These are phyloP conservation scores for Populus euphratica DNA, from an alignment of 345 rosid genomes.

Conservation along the genomic window DNA sequence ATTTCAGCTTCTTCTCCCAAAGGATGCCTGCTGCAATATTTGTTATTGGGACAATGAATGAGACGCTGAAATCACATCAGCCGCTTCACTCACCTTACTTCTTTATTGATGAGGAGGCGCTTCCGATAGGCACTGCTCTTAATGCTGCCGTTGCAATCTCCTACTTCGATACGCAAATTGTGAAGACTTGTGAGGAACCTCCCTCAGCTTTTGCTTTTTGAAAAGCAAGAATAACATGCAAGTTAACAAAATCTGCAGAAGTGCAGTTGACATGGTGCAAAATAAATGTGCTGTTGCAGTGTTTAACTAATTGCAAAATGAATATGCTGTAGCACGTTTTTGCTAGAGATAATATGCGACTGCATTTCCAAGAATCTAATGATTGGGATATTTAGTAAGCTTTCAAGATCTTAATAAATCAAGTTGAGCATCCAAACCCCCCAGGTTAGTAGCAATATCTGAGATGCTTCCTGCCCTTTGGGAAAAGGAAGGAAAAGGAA, in stretches of 20 bases:
- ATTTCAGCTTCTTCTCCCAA: slow-evolving; percentile 64
- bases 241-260: neutral
- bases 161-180: slow-evolving; percentile 42
- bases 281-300: no score
- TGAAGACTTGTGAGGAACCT: slow-evolving; percentile 8
- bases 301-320: no score
- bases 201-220: neutral
- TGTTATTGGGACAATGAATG: slow-evolving; percentile 50
- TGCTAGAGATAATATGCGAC: no score
- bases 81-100: slow-evolving; percentile 61
- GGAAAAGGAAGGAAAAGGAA: no score
- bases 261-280: neutral
- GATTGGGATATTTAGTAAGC: no score
- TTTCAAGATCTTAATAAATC: no score
- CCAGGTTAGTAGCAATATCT: no score
- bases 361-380: no score
- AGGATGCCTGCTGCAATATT: slow-evolving; percentile 53
- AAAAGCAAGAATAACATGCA: neutral
- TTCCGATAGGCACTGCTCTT: slow-evolving; percentile 66
- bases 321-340: no score
- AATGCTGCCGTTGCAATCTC: slow-evolving; percentile 61
- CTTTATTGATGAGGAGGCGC: slow-evolving; percentile 56
- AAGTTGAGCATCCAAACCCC: no score
- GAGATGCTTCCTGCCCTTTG: no score
- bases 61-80: slow-evolving; percentile 44